Evolutionary conservation across 2,329 filamentous ascomycete genomes (phyloP), one percentile per base, ranked within the genome.

Genomic region (Xylariaceae sp.): DNA sequence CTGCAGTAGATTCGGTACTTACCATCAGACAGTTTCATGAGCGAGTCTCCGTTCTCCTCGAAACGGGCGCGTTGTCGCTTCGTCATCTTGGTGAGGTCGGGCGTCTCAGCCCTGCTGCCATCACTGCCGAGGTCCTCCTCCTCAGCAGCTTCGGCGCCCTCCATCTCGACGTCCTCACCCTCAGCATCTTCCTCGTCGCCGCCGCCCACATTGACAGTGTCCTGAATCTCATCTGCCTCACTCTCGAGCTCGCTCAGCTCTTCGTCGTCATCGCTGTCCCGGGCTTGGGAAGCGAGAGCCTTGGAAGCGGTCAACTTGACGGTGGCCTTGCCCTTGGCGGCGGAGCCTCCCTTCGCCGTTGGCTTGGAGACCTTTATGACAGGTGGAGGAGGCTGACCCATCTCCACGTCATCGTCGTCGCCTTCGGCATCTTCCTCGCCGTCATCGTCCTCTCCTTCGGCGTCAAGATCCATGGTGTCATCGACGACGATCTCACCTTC

Each of bases 1-100:
- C 8, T 13, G 9, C 19, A 12, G 12, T 3, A 4, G 3, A 4
- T 22, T 11, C 3, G 16, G 8, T 10, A 50, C 68, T 42, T 57
- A 71, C 73, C 73, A 55, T 78, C 72, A 3, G 74, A 77, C 1
- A 78, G 54, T 52, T 77, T 77, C 67, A 77, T 68, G 12, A 57
- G 50, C n/a, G n/a, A n/a, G 65, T 67, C 51, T 64, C 68, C 28
- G 61, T 67, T 43, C 38, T 75, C 72, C 33, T 75, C 73, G 32
- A 77, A 75, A 12, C 73, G 65, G 17, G 74, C 74, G 24, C 74
- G 62, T 49, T 78, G 74, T 15, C 74, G 64, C 47, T 73, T 73
- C 4, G 74, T 78, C 70, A 78, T 73, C 55, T 75, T 75, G 22
- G 69, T 63, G 21, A 77, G 52, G 45, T 77, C 71, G 0, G 67